These are phyloP conservation scores for Cinnamomum micranthum DNA, from an alignment of 164 flowering plant genomes.

Conservation along the genomic window DNA sequence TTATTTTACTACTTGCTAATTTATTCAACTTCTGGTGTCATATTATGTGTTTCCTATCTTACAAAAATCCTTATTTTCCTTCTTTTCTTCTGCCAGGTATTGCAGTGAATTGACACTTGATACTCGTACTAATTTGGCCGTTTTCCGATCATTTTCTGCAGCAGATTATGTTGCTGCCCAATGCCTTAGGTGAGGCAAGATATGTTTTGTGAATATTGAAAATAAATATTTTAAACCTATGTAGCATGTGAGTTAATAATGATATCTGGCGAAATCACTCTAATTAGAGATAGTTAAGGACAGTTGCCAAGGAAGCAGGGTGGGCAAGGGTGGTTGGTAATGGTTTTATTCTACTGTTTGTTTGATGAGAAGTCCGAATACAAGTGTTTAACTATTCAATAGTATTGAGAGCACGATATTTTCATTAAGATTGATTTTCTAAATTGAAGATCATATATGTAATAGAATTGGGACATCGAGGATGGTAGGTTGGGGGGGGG, in stretches of 20 bases:
- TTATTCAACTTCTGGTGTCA: neutral
- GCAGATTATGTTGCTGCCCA: slow-evolving; percentile 88
- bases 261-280: no score
- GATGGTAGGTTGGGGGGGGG: no score
- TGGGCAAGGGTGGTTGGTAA: no score
- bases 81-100: slow-evolving; percentile 36
- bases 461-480: no score
- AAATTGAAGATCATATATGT: no score
- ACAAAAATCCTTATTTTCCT: neutral
- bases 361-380: no score
- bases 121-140: slow-evolving; percentile 69
- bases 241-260: neutral
- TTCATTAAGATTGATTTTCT: no score
- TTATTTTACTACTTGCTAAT: neutral
- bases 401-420: no score
- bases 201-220: neutral
- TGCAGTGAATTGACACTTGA: slow-evolving; percentile 51
- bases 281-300: no score
- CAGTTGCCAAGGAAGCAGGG: no score
- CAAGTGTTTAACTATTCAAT: no score
- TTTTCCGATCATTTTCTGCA: slow-evolving; percentile 69
- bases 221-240: neutral
- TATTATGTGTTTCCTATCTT: neutral
- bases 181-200: slow-evolving; percentile 59
- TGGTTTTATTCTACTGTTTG: no score